Conservation (phyloP, 129 eudicot species). For the Oenanthe sinensis region DNA sequence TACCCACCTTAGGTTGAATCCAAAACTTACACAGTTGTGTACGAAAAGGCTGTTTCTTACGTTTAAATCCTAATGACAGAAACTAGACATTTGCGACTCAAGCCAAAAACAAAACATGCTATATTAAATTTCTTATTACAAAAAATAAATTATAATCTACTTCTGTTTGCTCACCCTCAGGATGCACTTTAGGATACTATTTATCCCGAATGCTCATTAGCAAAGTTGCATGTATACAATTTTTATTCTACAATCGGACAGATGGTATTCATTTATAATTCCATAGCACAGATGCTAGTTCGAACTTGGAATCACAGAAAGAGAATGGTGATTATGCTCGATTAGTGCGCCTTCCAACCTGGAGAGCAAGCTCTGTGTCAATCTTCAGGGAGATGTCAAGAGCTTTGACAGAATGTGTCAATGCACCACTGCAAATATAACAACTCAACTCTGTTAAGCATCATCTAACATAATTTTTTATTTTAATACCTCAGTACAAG, state of each 20-base stretch:
- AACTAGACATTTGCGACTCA: background rate
- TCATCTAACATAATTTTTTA: background rate
- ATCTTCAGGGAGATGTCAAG: conserved; percentile 89
- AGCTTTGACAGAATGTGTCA: conserved; percentile 93
- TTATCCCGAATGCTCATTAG: background rate
- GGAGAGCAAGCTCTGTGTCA: conserved; percentile 79
- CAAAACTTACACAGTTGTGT: background rate
- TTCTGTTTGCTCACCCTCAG: background rate
- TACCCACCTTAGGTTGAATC: background rate
- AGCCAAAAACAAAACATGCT: background rate
- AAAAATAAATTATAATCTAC: background rate
- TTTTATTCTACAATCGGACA: background rate
- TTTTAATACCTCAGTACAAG: background rate
- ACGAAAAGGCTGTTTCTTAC: background rate
- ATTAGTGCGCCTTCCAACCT: conserved; percentile 92
- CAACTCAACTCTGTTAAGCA: background rate
- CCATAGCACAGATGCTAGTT: background rate
- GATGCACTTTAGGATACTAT: background rate
- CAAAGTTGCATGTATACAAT: background rate
- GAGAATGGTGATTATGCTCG: conserved; percentile 45
- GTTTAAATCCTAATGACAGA: background rate
- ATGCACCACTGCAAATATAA: conserved; percentile 61
- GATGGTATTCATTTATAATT: background rate
- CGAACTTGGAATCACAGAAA: background rate
- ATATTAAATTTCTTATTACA: background rate